Evolutionary conservation across 345 rosid genomes (phyloP), one percentile per base, ranked within the genome.

Genomic region (Lumnitzera littorea): DNA sequence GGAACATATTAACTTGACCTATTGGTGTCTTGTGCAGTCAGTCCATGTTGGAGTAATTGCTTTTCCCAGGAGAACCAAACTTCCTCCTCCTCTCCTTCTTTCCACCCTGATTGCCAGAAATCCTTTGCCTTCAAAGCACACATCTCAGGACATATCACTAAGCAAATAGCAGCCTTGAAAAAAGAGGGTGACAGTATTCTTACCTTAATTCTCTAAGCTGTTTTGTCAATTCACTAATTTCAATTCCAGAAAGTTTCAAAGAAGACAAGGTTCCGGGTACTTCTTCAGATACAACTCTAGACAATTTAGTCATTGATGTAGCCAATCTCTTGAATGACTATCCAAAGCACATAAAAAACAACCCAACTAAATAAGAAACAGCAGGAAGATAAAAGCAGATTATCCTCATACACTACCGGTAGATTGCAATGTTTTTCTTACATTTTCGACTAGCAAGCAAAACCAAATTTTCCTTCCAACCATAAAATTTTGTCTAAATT

Each of bases 211-310:
- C 68, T 29, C 74, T 48, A 36, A 73, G 76, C 20, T 73, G 73
- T 53, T 57, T 70, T 57, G 71, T 59, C 66, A 77, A 31, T 55
- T 77, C 69, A 12, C 15, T 70, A 50, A 77, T 62, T 70, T 70
- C 78, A 11, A 70, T 58, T 11, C 62, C 67, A 24, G 78, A 77
- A 27, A 73, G 78, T 60, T 67, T 68, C 59, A 77, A 62, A 15
- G 74, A 70, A 57, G 62, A 65, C 67, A 77, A 57, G 46, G 76
- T 70, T 31, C 78, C 81, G 7, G 81, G 73, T 6, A 73, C 66
- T 66, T 77, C 78, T 55, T 67, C 53, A 11, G 73, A 63, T 48
- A 62, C 75, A 48, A 61, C 63, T 58, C 48, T 57, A 29, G 65
- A 69, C 68, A 76, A 48, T 48, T 64, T 66, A 0, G 53, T 50